Evolutionary conservation across 306 rosid genomes (phyloP), one percentile per base, ranked within the genome.

Genomic region (Cercis canadensis): DNA sequence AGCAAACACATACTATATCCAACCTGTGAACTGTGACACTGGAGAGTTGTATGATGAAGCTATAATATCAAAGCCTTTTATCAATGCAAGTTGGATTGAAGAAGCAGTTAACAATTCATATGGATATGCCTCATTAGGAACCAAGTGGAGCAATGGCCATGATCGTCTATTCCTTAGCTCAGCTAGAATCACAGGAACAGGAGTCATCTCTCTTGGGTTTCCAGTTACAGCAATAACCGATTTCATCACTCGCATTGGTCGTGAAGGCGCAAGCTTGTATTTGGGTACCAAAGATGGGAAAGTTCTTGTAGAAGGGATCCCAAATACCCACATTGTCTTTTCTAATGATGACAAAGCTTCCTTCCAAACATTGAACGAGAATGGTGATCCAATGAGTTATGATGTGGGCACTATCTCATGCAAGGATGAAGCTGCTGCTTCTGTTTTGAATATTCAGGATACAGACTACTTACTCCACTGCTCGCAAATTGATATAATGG

Each of bases 261-360:
- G 5, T 71, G 70, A 76, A 44, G 85, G 77, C 12, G 58, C 54
- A 13, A 78, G 11, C 51, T 74, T 79, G 34, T 71, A 64, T 69
- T 73, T 85, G 66, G 84, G 74, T 18, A 74, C 85, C 12, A 68
- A 53, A 39, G 88, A 81, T 62, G 90, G 92, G 19, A 67, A 70
- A 15, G 69, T 83, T 65, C 53, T 85, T 44, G 59, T 68, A 5
- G 14, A 51, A 76, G 90, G 80, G 62, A 64, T 78, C 44, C 65
- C 58, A 49, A 54, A 67, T 36, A 55, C 51, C 19, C 62, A n/a
- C 47, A 67, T 85, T 69, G 62, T 73, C 0, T 14, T 87, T 75
- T 45, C 46, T 33, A 65, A 62, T 51, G 85, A 67, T 51, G 85
- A 75, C 12, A 66, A 21, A 4, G 85, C 78, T 63, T 78, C 74